A percentile compares a stretch with the other conserved stretches of the same genome.
Conservation (phyloP, 768 basidiomycete species). For the Agrocybe praecox region DNA sequence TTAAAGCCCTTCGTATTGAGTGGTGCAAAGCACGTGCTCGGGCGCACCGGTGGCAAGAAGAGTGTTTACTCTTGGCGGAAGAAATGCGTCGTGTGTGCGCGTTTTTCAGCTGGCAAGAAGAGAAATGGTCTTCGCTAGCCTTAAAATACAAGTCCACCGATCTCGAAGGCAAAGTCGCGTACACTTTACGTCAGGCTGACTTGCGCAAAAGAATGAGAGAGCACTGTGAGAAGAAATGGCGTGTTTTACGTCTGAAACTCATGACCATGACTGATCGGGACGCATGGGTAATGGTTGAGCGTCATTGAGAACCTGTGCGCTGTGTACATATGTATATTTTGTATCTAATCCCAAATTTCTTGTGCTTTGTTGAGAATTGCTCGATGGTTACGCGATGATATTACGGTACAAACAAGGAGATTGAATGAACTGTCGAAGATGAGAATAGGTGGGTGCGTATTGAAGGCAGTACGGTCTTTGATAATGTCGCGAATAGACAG, state of each 20-base stretch:
- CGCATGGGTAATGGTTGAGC: neutral
- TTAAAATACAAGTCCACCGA: neutral
- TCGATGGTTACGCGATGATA: too few relatives aligned
- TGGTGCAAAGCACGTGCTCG: conserved; percentile 32
- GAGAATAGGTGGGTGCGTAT: too few relatives aligned
- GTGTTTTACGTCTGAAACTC: neutral
- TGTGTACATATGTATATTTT: too few relatives aligned
- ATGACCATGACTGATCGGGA: neutral
- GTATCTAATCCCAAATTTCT: too few relatives aligned
- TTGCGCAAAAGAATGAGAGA: neutral
- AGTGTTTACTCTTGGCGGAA: conserved; percentile 31
- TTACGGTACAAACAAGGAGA: too few relatives aligned
- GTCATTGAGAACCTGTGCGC: too few relatives aligned
- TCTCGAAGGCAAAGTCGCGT: conserved; percentile 1
- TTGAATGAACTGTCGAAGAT: too few relatives aligned
- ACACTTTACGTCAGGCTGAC: neutral
- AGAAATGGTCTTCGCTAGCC: conserved; percentile 13
- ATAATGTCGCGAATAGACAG: too few relatives aligned
- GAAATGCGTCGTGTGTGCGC: conserved; percentile 31
- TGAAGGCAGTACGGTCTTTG: too few relatives aligned
- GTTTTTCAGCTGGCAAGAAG: conserved; percentile 17
- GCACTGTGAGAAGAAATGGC: neutral
- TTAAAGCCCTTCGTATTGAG: conserved; percentile 26
- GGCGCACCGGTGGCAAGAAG: conserved; percentile 35
- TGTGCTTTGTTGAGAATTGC: too few relatives aligned